Conservation (phyloP, 257 asterid genomes). For the Solanum pinnatisectum region DNA sequence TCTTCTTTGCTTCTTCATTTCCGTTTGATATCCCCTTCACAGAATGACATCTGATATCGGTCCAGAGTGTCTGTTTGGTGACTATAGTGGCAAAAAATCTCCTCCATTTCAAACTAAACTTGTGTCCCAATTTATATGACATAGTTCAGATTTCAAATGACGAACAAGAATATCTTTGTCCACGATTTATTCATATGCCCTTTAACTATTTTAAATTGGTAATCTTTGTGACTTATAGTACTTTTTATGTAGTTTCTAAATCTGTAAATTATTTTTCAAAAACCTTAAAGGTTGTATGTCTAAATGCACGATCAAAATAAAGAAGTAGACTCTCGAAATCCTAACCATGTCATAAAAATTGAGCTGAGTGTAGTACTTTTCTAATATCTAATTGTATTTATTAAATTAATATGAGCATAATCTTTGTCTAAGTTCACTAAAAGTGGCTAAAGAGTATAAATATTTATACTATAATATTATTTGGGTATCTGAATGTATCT, state of each 20-base stretch:
- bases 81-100: neutral
- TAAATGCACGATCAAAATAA: neutral
- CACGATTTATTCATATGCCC: neutral
- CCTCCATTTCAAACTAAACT: neutral
- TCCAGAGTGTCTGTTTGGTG: neutral
- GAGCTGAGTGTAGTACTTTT: neutral
- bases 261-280: neutral
- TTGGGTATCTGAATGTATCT: neutral
- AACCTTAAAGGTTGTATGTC: neutral
- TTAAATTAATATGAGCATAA: neutral
- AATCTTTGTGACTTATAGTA: neutral
- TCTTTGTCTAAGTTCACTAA: neutral
- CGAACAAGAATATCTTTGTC: neutral
- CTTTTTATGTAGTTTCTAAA: neutral
- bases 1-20: neutral
- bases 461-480: neutral
- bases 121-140: neutral
- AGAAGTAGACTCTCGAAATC: neutral
- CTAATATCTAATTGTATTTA: neutral
- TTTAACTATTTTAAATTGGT: neutral
- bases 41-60: neutral
- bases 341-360: neutral
- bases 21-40: neutral
- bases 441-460: neutral
- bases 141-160: neutral